A percentile compares a stretch with the other conserved stretches of the same genome.
Evolutionary conservation across 2,329 filamentous ascomycete genomes (phyloP).

Genomic region (Cytospora mali): DNA sequence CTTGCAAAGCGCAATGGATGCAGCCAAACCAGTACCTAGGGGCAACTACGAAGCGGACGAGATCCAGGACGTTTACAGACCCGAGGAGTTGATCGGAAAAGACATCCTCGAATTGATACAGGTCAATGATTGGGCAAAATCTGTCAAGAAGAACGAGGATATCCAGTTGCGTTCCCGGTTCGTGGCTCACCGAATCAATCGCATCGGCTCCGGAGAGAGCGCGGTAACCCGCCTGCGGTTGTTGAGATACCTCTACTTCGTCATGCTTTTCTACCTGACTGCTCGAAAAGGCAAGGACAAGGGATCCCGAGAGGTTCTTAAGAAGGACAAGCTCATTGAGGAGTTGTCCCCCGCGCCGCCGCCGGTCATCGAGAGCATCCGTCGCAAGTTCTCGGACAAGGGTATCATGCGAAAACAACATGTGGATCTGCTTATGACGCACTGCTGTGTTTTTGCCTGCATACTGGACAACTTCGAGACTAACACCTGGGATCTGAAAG

Average conservation of each 20-base stretch:
- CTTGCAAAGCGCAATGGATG: slow-evolving; percentile 65
- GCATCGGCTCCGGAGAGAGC: slow-evolving; percentile 55
- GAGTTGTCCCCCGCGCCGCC: slow-evolving; percentile 60
- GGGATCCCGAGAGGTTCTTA: slow-evolving; percentile 56
- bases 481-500: slow-evolving; percentile 68
- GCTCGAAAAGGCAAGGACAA: slow-evolving; percentile 50
- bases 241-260: slow-evolving; percentile 61
- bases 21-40: slow-evolving; percentile 71
- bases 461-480: slow-evolving; percentile 75
- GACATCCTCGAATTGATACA: slow-evolving; percentile 69
- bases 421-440: slow-evolving; percentile 70
- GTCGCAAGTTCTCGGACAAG: slow-evolving; percentile 68
- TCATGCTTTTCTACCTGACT: slow-evolving; percentile 56
- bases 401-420: slow-evolving; percentile 72
- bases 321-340: slow-evolving; percentile 63
- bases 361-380: slow-evolving; percentile 65
- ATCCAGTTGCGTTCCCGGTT: slow-evolving; percentile 63
- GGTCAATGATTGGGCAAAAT: slow-evolving; percentile 74
- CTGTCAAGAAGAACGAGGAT: slow-evolving; percentile 58
- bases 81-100: slow-evolving; percentile 65
- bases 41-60: slow-evolving; percentile 68
- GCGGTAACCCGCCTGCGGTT: slow-evolving; percentile 58
- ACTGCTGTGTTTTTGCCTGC: slow-evolving; percentile 71
- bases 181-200: slow-evolving; percentile 64
- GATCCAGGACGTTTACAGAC: slow-evolving; percentile 73